Conservation (phyloP, 1,284 basidiomycete genomes). For the Tremellales sp. region DNA sequence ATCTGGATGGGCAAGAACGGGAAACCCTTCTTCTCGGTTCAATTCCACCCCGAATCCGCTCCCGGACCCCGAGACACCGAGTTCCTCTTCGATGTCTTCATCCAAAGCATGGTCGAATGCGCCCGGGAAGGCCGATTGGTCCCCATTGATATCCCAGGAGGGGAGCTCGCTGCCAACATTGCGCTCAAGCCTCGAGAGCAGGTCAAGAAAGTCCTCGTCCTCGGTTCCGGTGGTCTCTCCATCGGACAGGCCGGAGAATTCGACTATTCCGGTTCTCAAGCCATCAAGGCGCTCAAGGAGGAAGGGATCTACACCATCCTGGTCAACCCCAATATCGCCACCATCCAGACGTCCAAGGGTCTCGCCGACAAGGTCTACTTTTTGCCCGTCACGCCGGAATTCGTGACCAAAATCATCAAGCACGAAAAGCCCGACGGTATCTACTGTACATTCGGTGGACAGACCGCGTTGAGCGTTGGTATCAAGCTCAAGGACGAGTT, state of each 20-base stretch:
- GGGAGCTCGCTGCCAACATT: conserved; percentile 72
- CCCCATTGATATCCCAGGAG: conserved; percentile 83
- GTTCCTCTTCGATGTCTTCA: conserved; percentile 97
- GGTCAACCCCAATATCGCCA: conserved; percentile 99
- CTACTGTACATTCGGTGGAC: conserved; percentile 97
- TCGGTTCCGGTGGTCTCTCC: conserved; percentile 95
- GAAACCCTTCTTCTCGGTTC: conserved; percentile 94
- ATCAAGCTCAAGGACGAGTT: conserved; percentile 98
- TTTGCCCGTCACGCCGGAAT: conserved; percentile 95
- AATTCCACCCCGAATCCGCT: conserved; percentile 98
- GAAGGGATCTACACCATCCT: conserved; percentile 99
- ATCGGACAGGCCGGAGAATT: conserved; percentile 99
- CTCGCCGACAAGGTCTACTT: conserved; percentile 99
- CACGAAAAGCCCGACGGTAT: conserved; percentile 99
- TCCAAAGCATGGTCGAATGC: conserved; percentile 78
- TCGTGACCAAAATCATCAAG: conserved; percentile 95
- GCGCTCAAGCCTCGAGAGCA: conserved; percentile 65
- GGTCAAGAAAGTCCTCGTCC: conserved; percentile 90
- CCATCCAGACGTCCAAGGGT: conserved; percentile 95
- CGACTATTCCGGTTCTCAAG: conserved; percentile 98
- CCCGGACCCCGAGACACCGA: conserved; percentile 99
- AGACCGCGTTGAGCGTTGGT: conserved; percentile 95
- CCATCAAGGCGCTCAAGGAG: conserved; percentile 97
- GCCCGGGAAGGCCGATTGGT: conserved; percentile 63
- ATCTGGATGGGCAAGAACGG: conserved; percentile 81